phyloP scores from a whole-genome alignment of 495 filamentous ascomycete species.

The Lasiosphaeria miniovina region DNA sequence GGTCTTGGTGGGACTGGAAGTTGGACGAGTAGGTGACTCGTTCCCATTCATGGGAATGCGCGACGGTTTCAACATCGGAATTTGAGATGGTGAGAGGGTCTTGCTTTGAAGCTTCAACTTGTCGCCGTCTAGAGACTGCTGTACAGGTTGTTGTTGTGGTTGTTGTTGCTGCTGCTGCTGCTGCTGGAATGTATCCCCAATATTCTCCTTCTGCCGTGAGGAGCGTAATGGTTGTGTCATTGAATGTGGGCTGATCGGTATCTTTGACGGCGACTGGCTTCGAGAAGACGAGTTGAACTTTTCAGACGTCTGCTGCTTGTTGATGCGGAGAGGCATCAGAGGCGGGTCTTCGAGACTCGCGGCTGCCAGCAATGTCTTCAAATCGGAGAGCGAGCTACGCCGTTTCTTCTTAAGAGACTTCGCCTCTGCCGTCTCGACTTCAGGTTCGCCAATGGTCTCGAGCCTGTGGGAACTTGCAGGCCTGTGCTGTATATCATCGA shows the following conservation, averaged over 20 bases:
- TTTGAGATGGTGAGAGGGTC: constrained; percentile 45
- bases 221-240: constrained; percentile 9
- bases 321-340: constrained; percentile 42
- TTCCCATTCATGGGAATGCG: constrained; percentile 21
- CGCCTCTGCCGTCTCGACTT: constrained; percentile 35
- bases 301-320: constrained; percentile 59
- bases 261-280: constrained; percentile 38
- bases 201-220: constrained; percentile 44
- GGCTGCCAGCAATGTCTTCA: constrained; percentile 60
- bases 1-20: background rate
- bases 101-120: constrained; percentile 33
- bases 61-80: constrained; percentile 42
- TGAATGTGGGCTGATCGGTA: constrained; percentile 41
- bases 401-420: constrained; percentile 69
- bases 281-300: constrained; percentile 49
- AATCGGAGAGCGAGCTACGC: constrained; percentile 86
- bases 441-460: constrained; percentile 51
- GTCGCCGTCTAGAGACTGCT: constrained; percentile 5
- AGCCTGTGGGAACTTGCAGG: constrained; percentile 46
- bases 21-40: constrained; percentile 21
- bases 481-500: constrained; percentile 48
- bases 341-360: constrained; percentile 43
- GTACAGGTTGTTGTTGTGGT: constrained; percentile 1
- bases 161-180: constrained; percentile 1
- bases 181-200: constrained; percentile 28